Conservation (phyloP, 2,329 filamentous ascomycete genomes). For the Sarocladium strictum region DNA sequence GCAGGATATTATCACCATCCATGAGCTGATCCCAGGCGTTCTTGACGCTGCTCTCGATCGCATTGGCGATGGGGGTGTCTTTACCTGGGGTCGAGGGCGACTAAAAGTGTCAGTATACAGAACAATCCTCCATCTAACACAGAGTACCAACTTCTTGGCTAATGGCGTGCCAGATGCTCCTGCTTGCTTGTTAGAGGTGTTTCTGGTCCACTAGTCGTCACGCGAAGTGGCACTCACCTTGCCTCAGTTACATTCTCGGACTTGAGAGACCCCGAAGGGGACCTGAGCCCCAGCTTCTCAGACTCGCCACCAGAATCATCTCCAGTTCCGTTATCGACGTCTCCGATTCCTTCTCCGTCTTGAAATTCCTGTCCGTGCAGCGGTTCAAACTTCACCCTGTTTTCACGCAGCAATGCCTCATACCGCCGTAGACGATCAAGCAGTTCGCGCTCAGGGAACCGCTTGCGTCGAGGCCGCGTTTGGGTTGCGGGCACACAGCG, state of each 20-base stretch:
- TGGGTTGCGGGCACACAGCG: constrained; percentile 38
- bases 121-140: background rate
- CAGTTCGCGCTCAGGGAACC: constrained; percentile 53
- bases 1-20: constrained; percentile 42
- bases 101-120: background rate
- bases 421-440: constrained; percentile 51
- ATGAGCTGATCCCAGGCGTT: constrained; percentile 39
- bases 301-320: constrained; percentile 10
- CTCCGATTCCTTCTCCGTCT: background rate
- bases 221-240: constrained; percentile 12
- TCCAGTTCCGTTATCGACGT: constrained; percentile 9
- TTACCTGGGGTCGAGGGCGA: constrained; percentile 6
- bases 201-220: background rate
- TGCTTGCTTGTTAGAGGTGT: constrained; percentile 16
- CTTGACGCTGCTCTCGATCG: constrained; percentile 26
- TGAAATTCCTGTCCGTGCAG: constrained; percentile 20
- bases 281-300: background rate
- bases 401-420: constrained; percentile 47
- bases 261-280: constrained; percentile 8
- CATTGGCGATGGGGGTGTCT: background rate
- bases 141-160: constrained; percentile 30
- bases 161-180: constrained; percentile 41
- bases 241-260: constrained; percentile 11
- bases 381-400: constrained; percentile 49
- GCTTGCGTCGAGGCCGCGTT: constrained; percentile 29